Evolutionary conservation across 1,139 yeast genomes (phyloP), one percentile per base, ranked within the genome.

Genomic region (Geotrichum phurueaensis): DNA sequence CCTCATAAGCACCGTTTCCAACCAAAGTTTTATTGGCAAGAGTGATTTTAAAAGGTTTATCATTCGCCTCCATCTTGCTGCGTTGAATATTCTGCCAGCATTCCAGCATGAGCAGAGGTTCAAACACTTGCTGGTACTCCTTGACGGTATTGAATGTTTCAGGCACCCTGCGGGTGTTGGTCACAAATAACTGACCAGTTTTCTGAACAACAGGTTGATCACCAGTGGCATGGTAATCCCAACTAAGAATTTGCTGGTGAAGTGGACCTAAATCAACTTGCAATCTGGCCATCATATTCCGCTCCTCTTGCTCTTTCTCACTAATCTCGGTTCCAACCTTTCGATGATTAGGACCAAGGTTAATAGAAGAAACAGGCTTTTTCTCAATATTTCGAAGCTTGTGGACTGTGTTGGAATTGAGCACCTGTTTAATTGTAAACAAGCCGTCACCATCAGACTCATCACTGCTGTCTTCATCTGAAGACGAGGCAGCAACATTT

Each of bases 31-130:
- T 61, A 50, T 51, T 59, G 9, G 60, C 61, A 29, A 61, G 39
- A 7, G 58, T 54, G 18, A 59, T 59, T 51, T 82, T 81, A 70
- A 94, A 87, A 0, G 96, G 92, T 63, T 84, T 85, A 33, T 82
- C 83, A 1, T 81, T 80, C n/a, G 53, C 58, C 25, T 89, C 83
- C 59, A 82, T 83, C 66, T 87, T 85, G 0, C 94, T 84, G 2
- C 89, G 80, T 65, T 84, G 86, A 45, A 95, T 82, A 0, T 91
- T 89, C 70, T 92, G 96, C 98, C 98, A 95, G 65, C 96, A 89
- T 76, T 95, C 99, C 54, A 92, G 76, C 75, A 92, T 77, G 54
- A 95, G 76, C 54, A 95, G 77, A 0, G 99, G 98, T 66, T 86
- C 90, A 69, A 89, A 87, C 0, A 82, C 78, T 47, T 78, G 76